A percentile compares a stretch with the other conserved stretches of the same genome.
These are phyloP conservation scores for Sutorius australiensis DNA, from an alignment of 768 basidiomycete genomes.

Conservation along the genomic window DNA sequence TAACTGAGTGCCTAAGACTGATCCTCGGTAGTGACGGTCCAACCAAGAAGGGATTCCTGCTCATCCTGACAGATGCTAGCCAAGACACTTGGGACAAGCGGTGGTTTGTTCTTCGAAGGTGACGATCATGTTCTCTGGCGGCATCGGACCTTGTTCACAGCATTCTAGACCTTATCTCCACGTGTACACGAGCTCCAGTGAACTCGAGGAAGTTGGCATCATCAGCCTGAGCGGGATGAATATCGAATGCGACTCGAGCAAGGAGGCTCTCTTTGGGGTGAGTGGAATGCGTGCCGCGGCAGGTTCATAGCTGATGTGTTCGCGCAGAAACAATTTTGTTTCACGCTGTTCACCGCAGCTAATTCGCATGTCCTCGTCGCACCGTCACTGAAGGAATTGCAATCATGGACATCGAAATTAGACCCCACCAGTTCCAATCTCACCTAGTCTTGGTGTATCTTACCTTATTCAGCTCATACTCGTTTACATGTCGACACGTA, in stretches of 20 bases:
- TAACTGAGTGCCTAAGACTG: neutral
- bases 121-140: conserved; percentile 5
- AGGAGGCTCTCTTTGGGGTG: conserved; percentile 84
- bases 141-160: neutral
- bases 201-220: conserved; percentile 77
- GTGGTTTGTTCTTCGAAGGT: conserved; percentile 90
- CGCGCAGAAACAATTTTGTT: conserved; percentile 73
- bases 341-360: conserved; percentile 87
- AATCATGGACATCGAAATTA: conserved; percentile 79
- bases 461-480: conserved; percentile 21
- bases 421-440: conserved; percentile 72
- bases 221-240: conserved; percentile 83
- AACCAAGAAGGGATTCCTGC: conserved; percentile 81
- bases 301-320: conserved; percentile 2
- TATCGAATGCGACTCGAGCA: conserved; percentile 80
- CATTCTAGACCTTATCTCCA: conserved; percentile 78
- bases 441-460: conserved; percentile 28
- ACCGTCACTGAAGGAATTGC: conserved; percentile 74
- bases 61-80: conserved; percentile 77
- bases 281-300: conserved; percentile 25
- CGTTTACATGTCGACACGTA: conserved; percentile 22
- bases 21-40: conserved; percentile 57
- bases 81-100: conserved; percentile 77
- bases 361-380: conserved; percentile 91
- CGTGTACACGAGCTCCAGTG: conserved; percentile 79